Evolutionary conservation across 495 filamentous ascomycete genomes (phyloP), one percentile per base, ranked within the genome.

Genomic region (Penicillium lividum): DNA sequence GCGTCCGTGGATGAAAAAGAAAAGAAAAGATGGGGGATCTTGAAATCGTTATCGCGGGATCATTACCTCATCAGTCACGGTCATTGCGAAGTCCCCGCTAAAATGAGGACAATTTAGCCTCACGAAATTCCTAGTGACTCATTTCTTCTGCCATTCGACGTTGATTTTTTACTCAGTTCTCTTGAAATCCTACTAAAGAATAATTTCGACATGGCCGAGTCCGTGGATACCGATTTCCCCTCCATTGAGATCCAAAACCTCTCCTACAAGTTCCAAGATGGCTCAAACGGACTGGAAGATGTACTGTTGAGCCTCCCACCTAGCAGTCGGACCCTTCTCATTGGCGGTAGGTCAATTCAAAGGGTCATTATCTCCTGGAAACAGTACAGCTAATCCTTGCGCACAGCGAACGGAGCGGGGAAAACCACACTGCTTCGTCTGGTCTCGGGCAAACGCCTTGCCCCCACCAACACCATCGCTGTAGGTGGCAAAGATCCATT

Each of bases 381-480:
- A 40, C 1, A 0, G 8, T 3, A 1, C 18, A 44, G 51, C 59
- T 63, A 48, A 57, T 27, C 8, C 25, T 38, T 55, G 13, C 22
- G 36, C 40, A 54, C 63, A 90, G 88, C 95, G 57, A 99, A 99
- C 73, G 94, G 94, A 66, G 93, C 95, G 16, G 94, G 94, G 43
- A 99, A 99, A 70, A 98, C 95, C 22, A 98, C 94, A 3, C 86
- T 99, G 33, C 88, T 99, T 44, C 93, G 89, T 55, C 80, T 91
- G 31, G 83, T 95, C 45, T 89, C 90, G n/a, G 94, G 94, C 59
- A 98, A 97, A 73, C 90, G 92, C 25, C 87, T 99, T 55, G 88
- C 94, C 3, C 95, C 95, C 0, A 72, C 71, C 30, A 74, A 80
- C 61, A 87, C 84, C 25, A 85, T 99, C 64, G 70, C 73, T 56